Conservation (phyloP, 495 filamentous ascomycete genomes). For the Acidomyces sp. region DNA sequence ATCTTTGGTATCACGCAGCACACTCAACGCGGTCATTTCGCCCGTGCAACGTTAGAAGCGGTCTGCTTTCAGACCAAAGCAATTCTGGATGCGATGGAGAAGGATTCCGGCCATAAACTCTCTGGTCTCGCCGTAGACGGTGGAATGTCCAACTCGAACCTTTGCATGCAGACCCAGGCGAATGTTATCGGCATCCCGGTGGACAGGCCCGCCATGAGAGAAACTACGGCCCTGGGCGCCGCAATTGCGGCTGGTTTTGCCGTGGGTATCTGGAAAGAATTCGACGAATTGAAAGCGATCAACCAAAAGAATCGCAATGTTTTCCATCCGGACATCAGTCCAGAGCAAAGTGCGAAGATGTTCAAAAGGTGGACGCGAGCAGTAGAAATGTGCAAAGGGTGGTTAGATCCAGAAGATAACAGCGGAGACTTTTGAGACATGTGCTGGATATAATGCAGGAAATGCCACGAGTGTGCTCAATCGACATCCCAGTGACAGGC, state of each 20-base stretch:
- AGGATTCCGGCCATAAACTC: constrained; percentile 69
- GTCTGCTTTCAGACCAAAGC: constrained; percentile 92
- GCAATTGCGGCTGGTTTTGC: constrained; percentile 89
- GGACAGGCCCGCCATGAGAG: constrained; percentile 78
- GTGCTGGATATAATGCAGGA: too few relatives aligned
- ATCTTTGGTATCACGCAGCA: constrained; percentile 87
- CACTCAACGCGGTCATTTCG: constrained; percentile 80
- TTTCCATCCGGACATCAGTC: constrained; percentile 54
- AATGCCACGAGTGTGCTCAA: too few relatives aligned
- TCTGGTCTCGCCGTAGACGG: constrained; percentile 75
- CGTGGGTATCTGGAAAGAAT: constrained; percentile 70
- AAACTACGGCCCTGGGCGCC: constrained; percentile 83
- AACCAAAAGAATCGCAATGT: constrained; percentile 60
- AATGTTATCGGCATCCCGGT: constrained; percentile 80
- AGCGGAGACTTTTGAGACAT: constrained; percentile 25
- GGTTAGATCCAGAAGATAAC: constrained; percentile 44
- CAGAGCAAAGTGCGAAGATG: constrained; percentile 49
- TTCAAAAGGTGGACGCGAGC: constrained; percentile 74
- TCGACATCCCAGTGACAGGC: too few relatives aligned
- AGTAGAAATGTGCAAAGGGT: constrained; percentile 81
- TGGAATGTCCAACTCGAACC: constrained; percentile 83
- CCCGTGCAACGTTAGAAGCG: constrained; percentile 84
- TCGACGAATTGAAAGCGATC: constrained; percentile 65
- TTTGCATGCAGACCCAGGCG: constrained; percentile 93
- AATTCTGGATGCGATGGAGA: constrained; percentile 88